Evolutionary conservation across 2,329 filamentous ascomycete species (phyloP), one percentile per base, ranked within the genome.

Genomic region (Aspergillus nomiae): DNA sequence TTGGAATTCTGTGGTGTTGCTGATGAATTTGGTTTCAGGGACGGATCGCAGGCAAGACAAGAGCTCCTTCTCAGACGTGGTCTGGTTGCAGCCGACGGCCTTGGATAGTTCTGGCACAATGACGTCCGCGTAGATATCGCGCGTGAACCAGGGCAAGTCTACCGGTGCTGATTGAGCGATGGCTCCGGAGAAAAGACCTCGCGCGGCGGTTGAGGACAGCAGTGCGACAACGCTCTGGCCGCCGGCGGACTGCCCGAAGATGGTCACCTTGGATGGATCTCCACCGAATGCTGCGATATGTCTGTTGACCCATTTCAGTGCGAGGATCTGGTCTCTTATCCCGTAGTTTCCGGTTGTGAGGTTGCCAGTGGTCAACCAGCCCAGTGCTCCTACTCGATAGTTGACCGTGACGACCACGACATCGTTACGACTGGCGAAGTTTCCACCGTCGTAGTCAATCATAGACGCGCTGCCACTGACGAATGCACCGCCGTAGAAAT

Each of bases 201-300:
- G 64, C 3, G 72, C 72, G 4, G 65, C 64, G 8, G 63, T 64
- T 2, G 72, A 74, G 21, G 70, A 72, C 10, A 74, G 63, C 54
- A 73, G 48, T 1, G 73, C 73, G 8, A 69, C 63, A 11, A 88
- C 85, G 43, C 84, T 85, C n/a, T 84, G 86, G 3, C 80, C 87
- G 14, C 76, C 76, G 14, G 76, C 74, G 8, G 71, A 75, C 63
- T 77, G 73, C 1, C 76, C 76, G 43, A 77, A 77, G 56, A 78
- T 73, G 30, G 75, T 77, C 38, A 78, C 70, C 19, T 68, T 70
- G 1, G 61, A 59, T 0, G 74, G 71, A 61, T 77, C 73, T 14
- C 76, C 71, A 19, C 71, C 71, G n/a, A 73, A 71, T 1, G 70
- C 63, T 7, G 63, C 62, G 14, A 73, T 72, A 66, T 69, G 70